Evolutionary conservation across 2,329 filamentous ascomycete genomes (phyloP).

Genomic region (Trichoderma lentiforme): DNA sequence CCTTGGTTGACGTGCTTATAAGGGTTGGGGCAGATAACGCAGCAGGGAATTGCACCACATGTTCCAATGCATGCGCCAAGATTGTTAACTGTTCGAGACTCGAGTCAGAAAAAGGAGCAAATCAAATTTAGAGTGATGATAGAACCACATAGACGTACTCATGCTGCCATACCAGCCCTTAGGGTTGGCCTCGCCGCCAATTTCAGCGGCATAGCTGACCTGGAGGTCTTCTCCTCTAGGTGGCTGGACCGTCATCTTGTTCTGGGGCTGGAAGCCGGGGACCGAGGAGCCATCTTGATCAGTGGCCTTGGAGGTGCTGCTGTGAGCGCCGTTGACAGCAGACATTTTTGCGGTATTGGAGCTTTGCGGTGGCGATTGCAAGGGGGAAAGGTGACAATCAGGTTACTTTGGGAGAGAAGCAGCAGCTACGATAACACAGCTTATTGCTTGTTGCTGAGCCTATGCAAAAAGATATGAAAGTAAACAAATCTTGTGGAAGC

Average conservation of each 20-base stretch:
- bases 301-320: constrained; percentile 32
- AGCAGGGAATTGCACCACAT: constrained; percentile 85
- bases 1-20: constrained; percentile 91
- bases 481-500: background rate
- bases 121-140: background rate
- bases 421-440: background rate
- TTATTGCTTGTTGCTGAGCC: background rate
- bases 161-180: constrained; percentile 89
- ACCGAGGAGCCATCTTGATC: constrained; percentile 16
- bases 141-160: constrained; percentile 56
- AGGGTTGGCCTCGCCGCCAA: constrained; percentile 62
- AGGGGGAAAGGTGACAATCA: background rate
- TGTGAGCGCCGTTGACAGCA: constrained; percentile 25
- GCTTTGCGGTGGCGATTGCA: background rate
- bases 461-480: background rate
- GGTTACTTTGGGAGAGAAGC: background rate
- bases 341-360: constrained; percentile 16
- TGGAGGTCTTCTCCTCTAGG: constrained; percentile 82
- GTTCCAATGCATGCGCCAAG: constrained; percentile 74
- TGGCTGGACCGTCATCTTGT: constrained; percentile 70
- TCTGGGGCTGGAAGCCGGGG: constrained; percentile 48
- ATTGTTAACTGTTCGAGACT: constrained; percentile 56
- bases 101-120: background rate
- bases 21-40: constrained; percentile 87
- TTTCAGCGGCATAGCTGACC: constrained; percentile 67